Evolutionary conservation across 352 stramenopile species (phyloP), one percentile per base, ranked within the genome.

Genomic region (Phytophthora europaea): DNA sequence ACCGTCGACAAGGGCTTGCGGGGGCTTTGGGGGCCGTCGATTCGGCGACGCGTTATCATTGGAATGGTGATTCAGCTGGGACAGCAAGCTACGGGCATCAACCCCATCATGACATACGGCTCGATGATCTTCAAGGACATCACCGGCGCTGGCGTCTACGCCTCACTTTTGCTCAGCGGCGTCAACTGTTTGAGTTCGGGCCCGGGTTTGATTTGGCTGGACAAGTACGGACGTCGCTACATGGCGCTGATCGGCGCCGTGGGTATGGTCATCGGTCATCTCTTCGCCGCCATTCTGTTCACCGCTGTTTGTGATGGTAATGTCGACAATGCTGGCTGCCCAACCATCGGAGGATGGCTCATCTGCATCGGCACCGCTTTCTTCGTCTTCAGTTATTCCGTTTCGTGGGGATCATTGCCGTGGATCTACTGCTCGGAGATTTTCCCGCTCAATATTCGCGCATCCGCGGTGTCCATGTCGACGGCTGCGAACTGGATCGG

Each of bases 381-480:
- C 47, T 83, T 83, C 65, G 75, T 83, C n/a, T 78, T 78, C 61
- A 78, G 67, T 54, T 78, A 75, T 50, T 72, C 72, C 2, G 57
- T 74, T 2, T 78, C 72, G 31, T 78, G 72, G 66, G 71, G 61
- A 18, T 61, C 83, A 4, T 33, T 87, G 16, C 45, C 76, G 7
- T 91, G 83, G 83, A 78, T 90, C 26, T 87, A 89, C 67, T 83
- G 80, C n/a, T 73, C 78, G 22, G 84, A 91, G 73, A 78, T 87
- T 23, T 90, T 90, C 69, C 79, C 82, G 2, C 70, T 87, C 18
- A 83, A 79, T n/a, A 76, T 89, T 7, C 82, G 84, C 4, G 81
- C 81, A 13, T 80, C 78, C 16, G 82, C 79, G 50, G 79, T 87
- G 28, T 81, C 80, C 18, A 36, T 88, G 47, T 78, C 75, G 38